Evolutionary conservation across 345 rosid genomes (phyloP).

Genomic region (Anacardium occidentale): DNA sequence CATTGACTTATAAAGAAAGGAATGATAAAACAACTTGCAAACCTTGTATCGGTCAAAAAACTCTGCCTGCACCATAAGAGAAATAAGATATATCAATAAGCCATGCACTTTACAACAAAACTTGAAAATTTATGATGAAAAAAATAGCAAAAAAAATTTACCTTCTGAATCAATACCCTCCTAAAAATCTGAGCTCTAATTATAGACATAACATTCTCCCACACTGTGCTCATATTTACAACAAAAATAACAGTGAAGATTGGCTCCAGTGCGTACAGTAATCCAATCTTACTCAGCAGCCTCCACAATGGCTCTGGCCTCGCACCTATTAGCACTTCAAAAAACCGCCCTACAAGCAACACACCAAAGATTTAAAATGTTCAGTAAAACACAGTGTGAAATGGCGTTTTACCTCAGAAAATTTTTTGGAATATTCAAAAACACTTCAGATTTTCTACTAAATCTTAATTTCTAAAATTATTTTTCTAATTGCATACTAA

Average conservation of each 20-base stretch:
- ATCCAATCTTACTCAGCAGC: constrained; percentile 64
- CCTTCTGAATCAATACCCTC: constrained; percentile 85
- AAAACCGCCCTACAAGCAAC: constrained; percentile 60
- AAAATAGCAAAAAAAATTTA: constrained; percentile 5
- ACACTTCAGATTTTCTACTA: no score
- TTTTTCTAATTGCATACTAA: no score
- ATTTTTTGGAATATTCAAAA: no score
- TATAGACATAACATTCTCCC: constrained; percentile 89
- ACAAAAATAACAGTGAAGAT: constrained; percentile 78
- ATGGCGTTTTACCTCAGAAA: no score
- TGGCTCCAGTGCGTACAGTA: constrained; percentile 76
- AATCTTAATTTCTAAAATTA: no score
- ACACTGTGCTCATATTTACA: constrained; percentile 60
- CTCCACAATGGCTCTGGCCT: constrained; percentile 78
- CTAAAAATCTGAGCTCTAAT: constrained; percentile 77
- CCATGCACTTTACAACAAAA: not conserved
- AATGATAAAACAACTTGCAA: constrained; percentile 9
- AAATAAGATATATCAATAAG: not conserved
- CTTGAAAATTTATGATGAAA: not conserved
- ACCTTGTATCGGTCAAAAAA: constrained; percentile 93
- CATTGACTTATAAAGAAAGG: no score
- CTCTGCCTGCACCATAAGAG: constrained; percentile 55
- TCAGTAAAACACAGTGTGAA: no score
- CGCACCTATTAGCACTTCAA: constrained; percentile 77
- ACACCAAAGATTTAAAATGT: not conserved